Evolutionary conservation across 2,329 filamentous ascomycete species (phyloP).

Genomic region (Diaporthe batatas): DNA sequence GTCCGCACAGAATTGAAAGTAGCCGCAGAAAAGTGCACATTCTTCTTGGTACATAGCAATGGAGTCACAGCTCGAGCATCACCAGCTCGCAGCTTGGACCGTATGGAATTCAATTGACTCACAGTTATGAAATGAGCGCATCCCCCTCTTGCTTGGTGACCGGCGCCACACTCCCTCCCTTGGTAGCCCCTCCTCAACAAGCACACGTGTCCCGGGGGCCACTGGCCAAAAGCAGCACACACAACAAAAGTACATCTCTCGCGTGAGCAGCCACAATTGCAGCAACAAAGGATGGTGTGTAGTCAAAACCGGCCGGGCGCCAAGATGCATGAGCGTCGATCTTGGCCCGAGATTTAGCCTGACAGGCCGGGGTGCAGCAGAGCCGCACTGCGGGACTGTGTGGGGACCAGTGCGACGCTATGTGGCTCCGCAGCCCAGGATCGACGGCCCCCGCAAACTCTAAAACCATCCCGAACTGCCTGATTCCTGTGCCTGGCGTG

Average conservation of each 20-base stretch:
- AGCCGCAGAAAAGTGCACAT: neutral
- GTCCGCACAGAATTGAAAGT: neutral
- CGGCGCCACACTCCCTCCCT: neutral
- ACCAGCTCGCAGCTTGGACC: neutral
- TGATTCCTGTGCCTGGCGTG: neutral
- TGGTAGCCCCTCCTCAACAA: neutral
- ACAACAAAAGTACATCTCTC: neutral
- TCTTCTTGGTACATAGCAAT: slow-evolving; percentile 13
- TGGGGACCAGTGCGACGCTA: slow-evolving; percentile 31
- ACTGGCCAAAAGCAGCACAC: neutral
- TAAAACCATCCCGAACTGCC: neutral
- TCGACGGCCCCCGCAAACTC: slow-evolving; percentile 8
- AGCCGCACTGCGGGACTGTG: slow-evolving; percentile 16
- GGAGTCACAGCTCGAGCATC: slow-evolving; percentile 12
- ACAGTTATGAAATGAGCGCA: slow-evolving; percentile 13
- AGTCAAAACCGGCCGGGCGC: slow-evolving; percentile 9
- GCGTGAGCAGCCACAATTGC: neutral
- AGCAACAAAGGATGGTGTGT: slow-evolving; percentile 13
- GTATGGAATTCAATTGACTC: slow-evolving; percentile 24
- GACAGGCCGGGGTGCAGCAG: slow-evolving; percentile 10
- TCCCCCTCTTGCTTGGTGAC: neutral
- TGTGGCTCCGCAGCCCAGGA: neutral
- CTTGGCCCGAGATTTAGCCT: slow-evolving; percentile 27
- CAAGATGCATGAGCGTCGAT: slow-evolving; percentile 18
- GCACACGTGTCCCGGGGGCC: neutral